phyloP scores from a whole-genome alignment of 208 protist genomes.

The Naegleria gruberi region DNA sequence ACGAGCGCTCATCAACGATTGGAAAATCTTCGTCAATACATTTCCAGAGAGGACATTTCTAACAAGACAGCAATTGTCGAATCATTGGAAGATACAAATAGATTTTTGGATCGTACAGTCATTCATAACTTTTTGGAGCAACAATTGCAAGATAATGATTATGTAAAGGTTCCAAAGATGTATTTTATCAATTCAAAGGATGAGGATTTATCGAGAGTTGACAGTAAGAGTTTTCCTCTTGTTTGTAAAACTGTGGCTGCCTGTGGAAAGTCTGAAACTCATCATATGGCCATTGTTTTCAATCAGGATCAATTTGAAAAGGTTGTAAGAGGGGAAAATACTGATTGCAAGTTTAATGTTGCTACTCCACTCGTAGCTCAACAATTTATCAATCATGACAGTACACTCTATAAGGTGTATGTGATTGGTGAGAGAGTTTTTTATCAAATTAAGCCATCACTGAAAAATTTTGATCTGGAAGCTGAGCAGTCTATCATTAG shows the following conservation, averaged over 20 bases:
- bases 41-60: neutral
- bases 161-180: neutral
- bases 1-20: neutral
- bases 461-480: neutral
- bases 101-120: neutral
- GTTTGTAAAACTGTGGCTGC: conserved; percentile 3
- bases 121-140: neutral
- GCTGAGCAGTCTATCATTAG: neutral
- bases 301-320: neutral
- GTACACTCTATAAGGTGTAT: neutral
- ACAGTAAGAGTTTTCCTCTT: neutral
- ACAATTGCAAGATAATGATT: neutral
- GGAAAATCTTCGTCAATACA: neutral
- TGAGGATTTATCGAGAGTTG: neutral
- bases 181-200: neutral
- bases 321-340: neutral
- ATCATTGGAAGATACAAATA: neutral
- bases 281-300: conserved; percentile 15
- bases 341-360: neutral
- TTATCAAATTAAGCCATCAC: neutral
- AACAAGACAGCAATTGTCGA: neutral
- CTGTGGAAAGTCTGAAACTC: conserved; percentile 1
- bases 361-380: neutral
- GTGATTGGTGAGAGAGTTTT: neutral
- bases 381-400: conserved; percentile 11